Conservation (phyloP, 192 early-diverging fungal species). For the Coemansia sp. region DNA sequence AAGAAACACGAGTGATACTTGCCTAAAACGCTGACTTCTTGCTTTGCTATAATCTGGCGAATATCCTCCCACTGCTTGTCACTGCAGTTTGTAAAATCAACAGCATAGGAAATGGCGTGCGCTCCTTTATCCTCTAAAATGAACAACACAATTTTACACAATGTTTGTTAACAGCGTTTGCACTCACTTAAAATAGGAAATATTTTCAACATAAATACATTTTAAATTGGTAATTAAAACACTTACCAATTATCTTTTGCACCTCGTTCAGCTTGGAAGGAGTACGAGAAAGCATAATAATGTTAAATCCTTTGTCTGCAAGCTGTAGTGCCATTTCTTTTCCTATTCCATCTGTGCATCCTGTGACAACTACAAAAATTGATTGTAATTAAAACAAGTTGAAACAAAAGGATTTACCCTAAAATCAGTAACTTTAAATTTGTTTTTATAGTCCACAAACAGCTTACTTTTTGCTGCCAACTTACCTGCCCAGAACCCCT, state of each 20-base stretch:
- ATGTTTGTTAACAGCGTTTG: no score
- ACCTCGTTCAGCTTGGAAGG: conserved; percentile 69
- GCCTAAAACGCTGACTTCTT: conserved; percentile 43
- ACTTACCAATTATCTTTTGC: conserved; percentile 57
- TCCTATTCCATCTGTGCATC: conserved; percentile 93
- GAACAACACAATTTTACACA: no score
- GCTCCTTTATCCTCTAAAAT: conserved; percentile 47
- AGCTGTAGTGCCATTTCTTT: conserved; percentile 89
- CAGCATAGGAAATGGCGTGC: conserved; percentile 60
- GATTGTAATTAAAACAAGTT: background rate
- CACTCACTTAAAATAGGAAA: no score
- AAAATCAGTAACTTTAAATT: background rate
- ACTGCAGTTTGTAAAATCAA: conserved; percentile 74
- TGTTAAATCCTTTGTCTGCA: conserved; percentile 75
- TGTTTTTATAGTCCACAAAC: background rate
- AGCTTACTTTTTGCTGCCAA: conserved; percentile 1
- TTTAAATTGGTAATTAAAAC: no score
- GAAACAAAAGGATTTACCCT: background rate
- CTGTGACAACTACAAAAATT: conserved; percentile 80
- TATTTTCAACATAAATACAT: no score
- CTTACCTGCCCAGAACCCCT: conserved; percentile 53
- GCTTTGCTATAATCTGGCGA: conserved; percentile 54
- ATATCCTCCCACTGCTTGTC: conserved; percentile 60
- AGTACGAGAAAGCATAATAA: conserved; percentile 78
- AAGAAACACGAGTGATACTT: conserved; percentile 6